Evolutionary conservation across 2,329 filamentous ascomycete genomes (phyloP), one percentile per base, ranked within the genome.

Genomic region (Lachnellula arida): DNA sequence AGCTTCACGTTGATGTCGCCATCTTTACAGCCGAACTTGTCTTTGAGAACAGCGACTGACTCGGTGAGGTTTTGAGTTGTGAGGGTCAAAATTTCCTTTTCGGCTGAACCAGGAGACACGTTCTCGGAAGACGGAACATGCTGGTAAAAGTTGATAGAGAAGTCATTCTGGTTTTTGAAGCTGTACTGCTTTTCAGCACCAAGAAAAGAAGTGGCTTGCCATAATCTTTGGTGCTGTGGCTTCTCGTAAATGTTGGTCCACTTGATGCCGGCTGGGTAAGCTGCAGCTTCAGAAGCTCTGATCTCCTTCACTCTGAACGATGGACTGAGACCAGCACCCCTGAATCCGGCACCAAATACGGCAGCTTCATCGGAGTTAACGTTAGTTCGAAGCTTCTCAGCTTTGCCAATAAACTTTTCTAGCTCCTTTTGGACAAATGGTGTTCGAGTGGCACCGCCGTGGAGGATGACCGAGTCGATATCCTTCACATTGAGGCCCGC

Each of bases 281-380:
- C 79, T 43, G 89, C 82, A 22, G 81, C 84, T 66, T 99, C 94
- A n/a, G 78, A 81, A 51, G 89, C 84, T 57, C 89, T 82, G 63
- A 99, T 99, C 69, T 97, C 94, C 80, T 97, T 99, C 70, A 99
- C 94, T 59, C 91, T 87, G 84, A 99, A 99, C 71, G 89, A 93
- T 42, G 93, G 91, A 74, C 91, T 97, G 56, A 99, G 80, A 65
- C 90, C 85, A 51, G 94, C 94, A 50, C 90, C 94, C 69, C 92
- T 90, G 80, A 99, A 97, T 28, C 88, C 92, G 54, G 94, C 93
- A 65, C 94, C 94, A 72, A 97, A 96, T 9, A 96, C 94, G 50
- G 94, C 94, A 23, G 94, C 88, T 74, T 99, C 94, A 67, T 99
- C 94, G 11, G 93, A 89, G 75, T 99, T 99, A 69, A 99, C 94